Percentiles rank a stretch among this genome's conserved stretches.
phyloP scores from a whole-genome alignment of 768 basidiomycete genomes.

The Fomitopsis pulvina region DNA sequence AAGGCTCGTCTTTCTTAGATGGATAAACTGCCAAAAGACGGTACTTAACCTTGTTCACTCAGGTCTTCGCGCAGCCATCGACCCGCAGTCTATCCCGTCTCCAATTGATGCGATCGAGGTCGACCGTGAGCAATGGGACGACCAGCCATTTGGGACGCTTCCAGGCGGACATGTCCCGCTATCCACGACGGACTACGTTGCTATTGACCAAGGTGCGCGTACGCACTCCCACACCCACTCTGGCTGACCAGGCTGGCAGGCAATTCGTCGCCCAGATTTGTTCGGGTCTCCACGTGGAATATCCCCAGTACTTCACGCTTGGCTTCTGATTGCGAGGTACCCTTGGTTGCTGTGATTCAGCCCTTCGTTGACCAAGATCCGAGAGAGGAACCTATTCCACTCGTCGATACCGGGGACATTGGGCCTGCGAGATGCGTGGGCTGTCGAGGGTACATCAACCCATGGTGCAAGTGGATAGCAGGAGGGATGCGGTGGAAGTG shows the following conservation, averaged over 20 bases:
- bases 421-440: constrained; percentile 82
- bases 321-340: constrained; percentile 75
- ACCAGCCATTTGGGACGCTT: constrained; percentile 59
- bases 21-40: no score
- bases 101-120: constrained; percentile 71
- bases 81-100: constrained; percentile 88
- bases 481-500: constrained; percentile 88
- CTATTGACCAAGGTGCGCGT: constrained; percentile 80
- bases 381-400: constrained; percentile 72
- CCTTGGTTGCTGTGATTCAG: constrained; percentile 79
- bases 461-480: constrained; percentile 82
- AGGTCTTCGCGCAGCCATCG: constrained; percentile 80
- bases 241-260: constrained; percentile 33
- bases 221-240: not conserved
- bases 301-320: constrained; percentile 77
- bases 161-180: constrained; percentile 65
- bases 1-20: constrained; percentile 23
- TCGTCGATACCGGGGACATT: constrained; percentile 60
- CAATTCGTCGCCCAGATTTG: constrained; percentile 87
- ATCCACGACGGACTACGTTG: constrained; percentile 79
- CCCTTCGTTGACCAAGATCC: constrained; percentile 83
- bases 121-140: constrained; percentile 76
- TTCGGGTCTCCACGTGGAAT: constrained; percentile 86
- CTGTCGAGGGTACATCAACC: constrained; percentile 90
- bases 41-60: constrained; percentile 3